Evolutionary conservation across 768 basidiomycete genomes (phyloP).

Genomic region (Cytidiella melzeri): DNA sequence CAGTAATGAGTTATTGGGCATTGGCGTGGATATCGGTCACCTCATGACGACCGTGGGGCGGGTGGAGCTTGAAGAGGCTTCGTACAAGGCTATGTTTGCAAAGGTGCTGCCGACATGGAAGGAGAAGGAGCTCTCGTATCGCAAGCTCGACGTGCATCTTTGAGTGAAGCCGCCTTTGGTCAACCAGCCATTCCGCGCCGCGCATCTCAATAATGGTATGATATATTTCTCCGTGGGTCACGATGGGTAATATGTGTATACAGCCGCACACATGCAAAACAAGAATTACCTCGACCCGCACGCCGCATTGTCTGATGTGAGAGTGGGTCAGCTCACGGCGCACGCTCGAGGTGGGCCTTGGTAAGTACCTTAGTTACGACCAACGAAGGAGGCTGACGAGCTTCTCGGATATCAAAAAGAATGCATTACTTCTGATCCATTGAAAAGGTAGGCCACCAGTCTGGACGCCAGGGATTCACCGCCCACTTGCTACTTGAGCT

Average conservation of each 20-base stretch:
- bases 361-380: background rate
- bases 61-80: constrained; percentile 84
- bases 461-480: constrained; percentile 40
- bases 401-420: background rate
- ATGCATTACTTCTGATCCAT: background rate
- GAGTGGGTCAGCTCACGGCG: background rate
- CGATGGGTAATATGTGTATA: constrained; percentile 71
- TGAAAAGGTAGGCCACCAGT: constrained; percentile 48
- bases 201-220: constrained; percentile 22
- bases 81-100: constrained; percentile 81
- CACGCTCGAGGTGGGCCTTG: background rate
- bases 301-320: background rate
- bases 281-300: background rate
- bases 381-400: background rate
- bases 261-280: constrained; percentile 63
- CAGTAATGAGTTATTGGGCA: too few species aligned
- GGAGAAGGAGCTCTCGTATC: constrained; percentile 46
- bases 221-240: constrained; percentile 76
- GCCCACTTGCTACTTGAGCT: constrained; percentile 28
- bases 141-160: constrained; percentile 31
- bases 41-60: constrained; percentile 30
- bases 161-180: constrained; percentile 39
- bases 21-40: too few species aligned
- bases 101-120: constrained; percentile 62
- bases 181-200: constrained; percentile 17